Evolutionary conservation across 2,329 filamentous ascomycete species (phyloP).

Genomic region (Ascomycota sp.): DNA sequence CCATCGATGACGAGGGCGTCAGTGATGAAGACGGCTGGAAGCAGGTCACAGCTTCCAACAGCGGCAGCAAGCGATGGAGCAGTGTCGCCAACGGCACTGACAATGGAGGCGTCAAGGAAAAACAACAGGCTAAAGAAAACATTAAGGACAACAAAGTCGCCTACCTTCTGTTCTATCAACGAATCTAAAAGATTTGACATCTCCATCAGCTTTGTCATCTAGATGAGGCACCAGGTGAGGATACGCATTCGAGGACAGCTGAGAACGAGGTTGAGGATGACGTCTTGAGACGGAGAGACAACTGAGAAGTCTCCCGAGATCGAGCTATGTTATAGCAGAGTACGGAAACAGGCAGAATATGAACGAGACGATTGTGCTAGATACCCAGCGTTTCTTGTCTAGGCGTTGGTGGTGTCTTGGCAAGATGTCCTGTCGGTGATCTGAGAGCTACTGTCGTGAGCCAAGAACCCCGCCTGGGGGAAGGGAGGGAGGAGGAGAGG

Average conservation of each 20-base stretch:
- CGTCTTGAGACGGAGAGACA: not conserved
- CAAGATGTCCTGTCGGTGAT: constrained; percentile 1
- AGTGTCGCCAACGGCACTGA: constrained; percentile 43
- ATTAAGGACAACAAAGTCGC: constrained; percentile 91
- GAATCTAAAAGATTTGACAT: constrained; percentile 23
- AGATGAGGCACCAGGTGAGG: too few species aligned
- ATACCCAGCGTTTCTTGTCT: constrained; percentile 6
- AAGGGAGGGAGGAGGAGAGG: not conserved
- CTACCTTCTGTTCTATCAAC: constrained; percentile 90
- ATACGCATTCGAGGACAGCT: not conserved
- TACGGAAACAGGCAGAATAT: too few species aligned
- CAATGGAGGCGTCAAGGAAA: constrained; percentile 33
- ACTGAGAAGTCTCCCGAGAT: not conserved
- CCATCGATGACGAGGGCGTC: constrained; percentile 43
- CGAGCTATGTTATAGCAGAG: not conserved
- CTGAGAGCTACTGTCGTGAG: constrained; percentile 1
- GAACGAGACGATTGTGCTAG: constrained; percentile 5
- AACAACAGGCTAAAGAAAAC: constrained; percentile 34
- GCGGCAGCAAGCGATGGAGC: constrained; percentile 52
- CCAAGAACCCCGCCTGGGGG: too few species aligned
- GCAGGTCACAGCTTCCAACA: constrained; percentile 43
- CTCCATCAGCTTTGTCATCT: too few species aligned
- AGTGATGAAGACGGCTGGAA: constrained; percentile 62
- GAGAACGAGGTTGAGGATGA: too few species aligned
- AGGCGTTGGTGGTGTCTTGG: constrained; percentile 11